A percentile compares a stretch with the other conserved stretches of the same genome.
These are phyloP conservation scores for Clavispora vitiphila DNA, from an alignment of 805 yeast species.

Conservation along the genomic window DNA sequence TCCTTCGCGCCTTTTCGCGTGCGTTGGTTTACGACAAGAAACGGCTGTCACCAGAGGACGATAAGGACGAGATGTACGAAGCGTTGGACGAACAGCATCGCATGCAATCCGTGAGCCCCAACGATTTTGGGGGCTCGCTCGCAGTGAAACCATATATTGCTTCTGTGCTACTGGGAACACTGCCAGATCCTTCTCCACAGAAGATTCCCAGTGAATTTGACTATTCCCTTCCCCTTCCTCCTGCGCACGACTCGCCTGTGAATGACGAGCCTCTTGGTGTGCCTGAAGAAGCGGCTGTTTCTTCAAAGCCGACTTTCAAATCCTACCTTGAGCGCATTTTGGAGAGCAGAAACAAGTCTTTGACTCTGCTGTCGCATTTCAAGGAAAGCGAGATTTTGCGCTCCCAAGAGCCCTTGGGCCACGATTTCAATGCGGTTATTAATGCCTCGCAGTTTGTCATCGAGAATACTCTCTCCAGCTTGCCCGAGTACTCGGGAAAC, in stretches of 20 bases:
- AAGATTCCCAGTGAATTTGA: neutral
- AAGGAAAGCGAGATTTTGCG: no score
- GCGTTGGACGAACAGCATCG: conserved; percentile 10
- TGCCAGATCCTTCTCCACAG: conserved; percentile 20
- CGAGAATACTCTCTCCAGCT: conserved; percentile 15
- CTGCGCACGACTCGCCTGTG: neutral
- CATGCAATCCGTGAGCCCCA: conserved; percentile 10
- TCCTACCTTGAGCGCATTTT: conserved; percentile 32
- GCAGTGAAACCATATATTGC: neutral
- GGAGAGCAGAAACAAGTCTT: conserved; percentile 11
- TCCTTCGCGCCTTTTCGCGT: conserved; percentile 30
- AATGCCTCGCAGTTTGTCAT: conserved; percentile 13
- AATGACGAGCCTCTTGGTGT: no score
- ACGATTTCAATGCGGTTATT: conserved; percentile 4
- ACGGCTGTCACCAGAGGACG: conserved; percentile 2
- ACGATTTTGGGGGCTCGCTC: conserved; percentile 24
- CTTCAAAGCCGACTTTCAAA: conserved; percentile 12
- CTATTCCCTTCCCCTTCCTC: neutral
- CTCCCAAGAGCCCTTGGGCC: neutral
- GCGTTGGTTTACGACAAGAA: conserved; percentile 19
- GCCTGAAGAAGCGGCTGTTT: neutral
- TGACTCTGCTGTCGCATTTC: neutral
- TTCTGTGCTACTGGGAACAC: neutral
- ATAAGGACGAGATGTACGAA: conserved; percentile 4
- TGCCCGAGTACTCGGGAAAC: conserved; percentile 6